Percentiles rank a stretch among this genome's conserved stretches.
Evolutionary conservation across 192 early-diverging fungal genomes (phyloP).

Genomic region (Mortierella alpina): DNA sequence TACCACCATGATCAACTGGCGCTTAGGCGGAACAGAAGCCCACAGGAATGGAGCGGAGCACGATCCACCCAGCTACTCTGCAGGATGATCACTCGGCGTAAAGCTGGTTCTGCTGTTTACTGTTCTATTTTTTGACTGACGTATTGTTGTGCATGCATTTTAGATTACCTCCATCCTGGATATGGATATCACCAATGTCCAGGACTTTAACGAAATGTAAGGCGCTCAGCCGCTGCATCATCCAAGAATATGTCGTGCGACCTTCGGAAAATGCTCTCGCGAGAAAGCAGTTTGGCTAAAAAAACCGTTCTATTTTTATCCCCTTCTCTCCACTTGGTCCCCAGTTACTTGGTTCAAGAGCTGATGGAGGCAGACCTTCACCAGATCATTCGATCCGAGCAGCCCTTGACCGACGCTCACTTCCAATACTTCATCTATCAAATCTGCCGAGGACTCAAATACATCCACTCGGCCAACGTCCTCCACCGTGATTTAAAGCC

Average conservation of each 20-base stretch:
- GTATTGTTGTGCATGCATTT: slow-evolving; percentile 1
- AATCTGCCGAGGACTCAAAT: slow-evolving; percentile 96
- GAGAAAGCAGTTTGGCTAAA: neutral
- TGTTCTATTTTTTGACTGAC: neutral
- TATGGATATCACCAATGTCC: slow-evolving; percentile 88
- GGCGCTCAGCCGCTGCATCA: neutral
- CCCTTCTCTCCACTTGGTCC: slow-evolving; percentile 11
- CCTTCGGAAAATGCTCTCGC: neutral
- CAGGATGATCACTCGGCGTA: too few species aligned
- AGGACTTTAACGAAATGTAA: slow-evolving; percentile 93
- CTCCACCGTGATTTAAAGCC: slow-evolving; percentile 98
- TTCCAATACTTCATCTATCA: slow-evolving; percentile 99
- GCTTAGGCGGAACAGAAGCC: neutral
- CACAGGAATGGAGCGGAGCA: too few species aligned
- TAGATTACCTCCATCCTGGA: slow-evolving; percentile 90
- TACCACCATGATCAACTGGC: neutral
- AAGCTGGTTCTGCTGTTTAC: neutral
- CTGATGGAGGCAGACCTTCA: slow-evolving; percentile 99
- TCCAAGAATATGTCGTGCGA: neutral
- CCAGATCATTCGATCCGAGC: slow-evolving; percentile 94
- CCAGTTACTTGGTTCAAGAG: slow-evolving; percentile 91
- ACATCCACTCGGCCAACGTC: slow-evolving; percentile 98
- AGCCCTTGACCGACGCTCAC: slow-evolving; percentile 95
- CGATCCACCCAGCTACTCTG: too few species aligned
- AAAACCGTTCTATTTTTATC: slow-evolving; percentile 18